phyloP scores from a whole-genome alignment of 495 filamentous ascomycete species.

The Annulohypoxylon nitens region DNA sequence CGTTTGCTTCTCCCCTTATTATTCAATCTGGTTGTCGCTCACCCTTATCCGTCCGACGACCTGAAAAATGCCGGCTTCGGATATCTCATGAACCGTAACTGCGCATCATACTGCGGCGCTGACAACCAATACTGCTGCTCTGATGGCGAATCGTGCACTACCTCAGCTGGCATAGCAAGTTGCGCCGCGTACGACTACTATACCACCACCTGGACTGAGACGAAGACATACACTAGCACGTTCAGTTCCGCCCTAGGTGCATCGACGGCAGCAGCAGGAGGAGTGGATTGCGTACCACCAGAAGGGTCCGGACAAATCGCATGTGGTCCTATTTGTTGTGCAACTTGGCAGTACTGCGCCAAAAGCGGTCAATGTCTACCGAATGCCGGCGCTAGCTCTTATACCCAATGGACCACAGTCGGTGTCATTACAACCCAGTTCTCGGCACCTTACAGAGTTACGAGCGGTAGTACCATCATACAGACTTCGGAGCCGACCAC shows the following conservation, averaged over 20 bases:
- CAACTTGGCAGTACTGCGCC: conserved; percentile 75
- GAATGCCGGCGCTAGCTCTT: conserved; percentile 53
- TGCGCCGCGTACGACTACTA: conserved; percentile 67
- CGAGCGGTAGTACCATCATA: conserved; percentile 66
- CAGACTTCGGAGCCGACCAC: conserved; percentile 56
- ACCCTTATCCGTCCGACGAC: conserved; percentile 57
- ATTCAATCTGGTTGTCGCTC: conserved; percentile 55
- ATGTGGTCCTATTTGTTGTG: conserved; percentile 84
- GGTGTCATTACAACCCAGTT: conserved; percentile 61
- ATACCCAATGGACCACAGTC: conserved; percentile 55
- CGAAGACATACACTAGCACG: conserved; percentile 73
- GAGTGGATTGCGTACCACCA: conserved; percentile 64
- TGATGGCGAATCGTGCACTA: conserved; percentile 70
- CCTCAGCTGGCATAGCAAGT: conserved; percentile 64
- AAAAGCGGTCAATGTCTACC: conserved; percentile 61
- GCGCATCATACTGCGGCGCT: conserved; percentile 76
- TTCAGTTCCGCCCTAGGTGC: conserved; percentile 62
- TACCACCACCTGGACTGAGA: conserved; percentile 82
- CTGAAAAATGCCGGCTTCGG: conserved; percentile 54
- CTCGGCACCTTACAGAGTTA: conserved; percentile 76
- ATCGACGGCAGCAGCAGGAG: conserved; percentile 55
- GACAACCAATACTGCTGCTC: conserved; percentile 76
- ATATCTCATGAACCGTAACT: conserved; percentile 62
- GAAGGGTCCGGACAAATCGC: conserved; percentile 68
- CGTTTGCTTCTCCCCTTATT: conserved; percentile 44